phyloP scores from a whole-genome alignment of 169 alveolate genomes.

The Babesia microti region DNA sequence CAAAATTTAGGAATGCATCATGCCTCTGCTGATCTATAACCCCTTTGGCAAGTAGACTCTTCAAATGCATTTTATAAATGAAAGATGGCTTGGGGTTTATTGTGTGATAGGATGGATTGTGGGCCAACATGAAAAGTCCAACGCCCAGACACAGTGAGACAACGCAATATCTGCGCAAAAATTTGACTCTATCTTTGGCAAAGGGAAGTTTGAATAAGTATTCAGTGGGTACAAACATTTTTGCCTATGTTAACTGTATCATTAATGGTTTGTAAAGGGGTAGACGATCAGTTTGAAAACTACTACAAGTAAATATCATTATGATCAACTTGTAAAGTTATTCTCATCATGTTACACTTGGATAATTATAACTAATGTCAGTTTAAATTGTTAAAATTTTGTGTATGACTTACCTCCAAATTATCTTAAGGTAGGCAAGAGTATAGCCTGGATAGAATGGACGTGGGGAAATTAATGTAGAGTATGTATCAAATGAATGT shows the following conservation, averaged over 20 bases:
- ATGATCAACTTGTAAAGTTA: no score
- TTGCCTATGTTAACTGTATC: not conserved
- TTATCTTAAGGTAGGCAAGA: no score
- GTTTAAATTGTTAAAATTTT: no score
- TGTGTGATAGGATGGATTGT: slow-evolving; percentile 17
- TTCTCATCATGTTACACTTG: no score
- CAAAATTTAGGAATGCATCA: slow-evolving; percentile 29
- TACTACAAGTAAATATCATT: slow-evolving; percentile 24
- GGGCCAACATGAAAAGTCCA: slow-evolving; percentile 20
- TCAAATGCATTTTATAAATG: slow-evolving; percentile 27
- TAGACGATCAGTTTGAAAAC: slow-evolving; percentile 41
- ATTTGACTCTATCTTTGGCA: slow-evolving; percentile 46
- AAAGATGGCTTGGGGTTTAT: slow-evolving; percentile 31
- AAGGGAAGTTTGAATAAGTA: slow-evolving; percentile 39
- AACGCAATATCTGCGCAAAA: slow-evolving; percentile 22
- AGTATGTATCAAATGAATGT: no score
- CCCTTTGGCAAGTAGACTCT: slow-evolving; percentile 11
- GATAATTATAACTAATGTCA: no score
- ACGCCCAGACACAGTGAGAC: slow-evolving; percentile 25
- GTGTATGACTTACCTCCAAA: no score
- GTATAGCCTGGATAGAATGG: no score
- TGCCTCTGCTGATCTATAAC: slow-evolving; percentile 21
- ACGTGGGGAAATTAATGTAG: no score
- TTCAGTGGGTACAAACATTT: slow-evolving; percentile 39
- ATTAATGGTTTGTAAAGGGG: slow-evolving; percentile 1